A percentile compares a stretch with the other conserved stretches of the same genome.
Evolutionary conservation across 331 rosid species (phyloP).

Genomic region (Malus hybrid): DNA sequence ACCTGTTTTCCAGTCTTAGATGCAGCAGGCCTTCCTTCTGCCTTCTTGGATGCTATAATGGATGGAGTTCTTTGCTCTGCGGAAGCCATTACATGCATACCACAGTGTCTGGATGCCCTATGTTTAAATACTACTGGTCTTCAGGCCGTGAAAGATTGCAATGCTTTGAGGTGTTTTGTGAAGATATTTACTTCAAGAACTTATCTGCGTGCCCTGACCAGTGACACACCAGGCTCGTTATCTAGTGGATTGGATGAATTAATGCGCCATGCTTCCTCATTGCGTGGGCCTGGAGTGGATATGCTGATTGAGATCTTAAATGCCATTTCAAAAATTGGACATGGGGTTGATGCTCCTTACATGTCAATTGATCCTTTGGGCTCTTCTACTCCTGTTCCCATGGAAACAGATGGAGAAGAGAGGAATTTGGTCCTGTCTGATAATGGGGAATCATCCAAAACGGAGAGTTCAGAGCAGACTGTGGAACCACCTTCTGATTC

Average conservation of each 20-base stretch:
- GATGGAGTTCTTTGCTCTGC: constrained; percentile 87
- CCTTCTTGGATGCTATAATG: constrained; percentile 94
- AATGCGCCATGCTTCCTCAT: constrained; percentile 90
- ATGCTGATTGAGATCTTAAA: constrained; percentile 84
- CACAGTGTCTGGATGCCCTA: constrained; percentile 93
- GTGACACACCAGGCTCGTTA: constrained; percentile 76
- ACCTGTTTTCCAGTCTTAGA: constrained; percentile 87
- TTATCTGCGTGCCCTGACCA: constrained; percentile 72
- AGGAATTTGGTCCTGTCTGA: constrained; percentile 42
- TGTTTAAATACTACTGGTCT: constrained; percentile 82
- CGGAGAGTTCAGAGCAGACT: constrained; percentile 45
- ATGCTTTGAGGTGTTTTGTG: constrained; percentile 91
- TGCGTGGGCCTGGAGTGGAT: constrained; percentile 95
- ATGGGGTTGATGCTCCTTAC: constrained; percentile 43
- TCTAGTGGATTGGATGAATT: constrained; percentile 93
- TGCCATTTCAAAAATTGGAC: constrained; percentile 68
- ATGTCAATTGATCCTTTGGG: constrained; percentile 40
- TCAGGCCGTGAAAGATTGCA: constrained; percentile 78
- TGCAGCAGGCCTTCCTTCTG: constrained; percentile 88
- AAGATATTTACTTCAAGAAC: constrained; percentile 82
- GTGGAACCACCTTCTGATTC: constrained; percentile 58
- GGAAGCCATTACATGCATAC: constrained; percentile 92
- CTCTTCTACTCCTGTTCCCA: constrained; percentile 73
- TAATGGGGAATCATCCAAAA: constrained; percentile 48
- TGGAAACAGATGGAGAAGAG: constrained; percentile 89